phyloP scores from a whole-genome alignment of 2,329 filamentous ascomycete species.

The Diplodia sapinea region DNA sequence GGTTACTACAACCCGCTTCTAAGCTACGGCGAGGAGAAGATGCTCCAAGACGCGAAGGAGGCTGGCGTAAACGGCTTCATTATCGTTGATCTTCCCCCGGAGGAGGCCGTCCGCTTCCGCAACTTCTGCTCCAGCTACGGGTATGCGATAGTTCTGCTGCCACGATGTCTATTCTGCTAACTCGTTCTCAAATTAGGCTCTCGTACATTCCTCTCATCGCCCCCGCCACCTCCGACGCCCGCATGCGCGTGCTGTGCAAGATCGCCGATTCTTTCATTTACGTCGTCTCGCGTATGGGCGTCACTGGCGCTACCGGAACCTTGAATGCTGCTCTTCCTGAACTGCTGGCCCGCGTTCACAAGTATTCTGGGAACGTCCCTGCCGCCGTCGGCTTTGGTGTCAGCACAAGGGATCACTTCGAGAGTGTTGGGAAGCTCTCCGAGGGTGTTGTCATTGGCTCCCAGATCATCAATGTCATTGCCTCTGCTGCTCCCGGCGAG shows the following conservation, averaged over 20 bases:
- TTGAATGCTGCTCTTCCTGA: conserved; percentile 82
- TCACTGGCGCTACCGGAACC: conserved; percentile 86
- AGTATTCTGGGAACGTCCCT: conserved; percentile 87
- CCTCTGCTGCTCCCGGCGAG: conserved; percentile 69
- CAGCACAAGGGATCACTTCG: conserved; percentile 92
- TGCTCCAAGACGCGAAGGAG: conserved; percentile 81
- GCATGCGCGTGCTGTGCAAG: conserved; percentile 94
- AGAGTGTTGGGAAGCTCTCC: conserved; percentile 79
- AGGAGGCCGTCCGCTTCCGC: conserved; percentile 93
- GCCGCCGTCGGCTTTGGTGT: conserved; percentile 95
- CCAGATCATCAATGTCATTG: conserved; percentile 85
- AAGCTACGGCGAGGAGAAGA: conserved; percentile 89
- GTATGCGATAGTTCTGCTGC: conserved; percentile 52
- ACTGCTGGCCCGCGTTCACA: conserved; percentile 83
- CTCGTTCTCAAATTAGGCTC: conserved; percentile 55
- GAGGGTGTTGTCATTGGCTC: conserved; percentile 97
- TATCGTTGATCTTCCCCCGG: conserved; percentile 91
- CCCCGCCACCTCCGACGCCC: conserved; percentile 85
- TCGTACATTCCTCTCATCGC: conserved; percentile 98
- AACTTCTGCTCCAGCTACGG: conserved; percentile 79
- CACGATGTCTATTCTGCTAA: neutral
- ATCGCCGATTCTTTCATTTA: conserved; percentile 99
- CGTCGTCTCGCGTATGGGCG: conserved; percentile 95
- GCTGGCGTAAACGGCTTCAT: conserved; percentile 96
- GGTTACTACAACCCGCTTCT: conserved; percentile 98